Conservation (phyloP, 1,284 basidiomycete genomes). For the Tranzscheliella williamsii region DNA sequence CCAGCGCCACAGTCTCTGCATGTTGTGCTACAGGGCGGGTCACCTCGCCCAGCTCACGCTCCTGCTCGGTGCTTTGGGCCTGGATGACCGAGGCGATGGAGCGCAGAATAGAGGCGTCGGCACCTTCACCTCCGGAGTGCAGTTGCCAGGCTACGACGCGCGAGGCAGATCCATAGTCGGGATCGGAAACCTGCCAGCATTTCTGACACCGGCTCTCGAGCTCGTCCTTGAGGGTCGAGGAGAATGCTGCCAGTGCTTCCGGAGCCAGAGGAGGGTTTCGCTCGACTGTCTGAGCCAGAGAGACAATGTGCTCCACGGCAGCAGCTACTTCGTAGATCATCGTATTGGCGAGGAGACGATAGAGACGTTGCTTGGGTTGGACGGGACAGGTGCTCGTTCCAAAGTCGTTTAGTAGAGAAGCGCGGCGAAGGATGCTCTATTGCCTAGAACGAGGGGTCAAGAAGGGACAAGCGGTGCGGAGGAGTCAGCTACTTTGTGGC, state of each 20-base stretch:
- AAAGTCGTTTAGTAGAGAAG: too few relatives aligned
- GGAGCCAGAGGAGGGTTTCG: slow-evolving; percentile 4
- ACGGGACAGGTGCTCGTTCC: too few relatives aligned
- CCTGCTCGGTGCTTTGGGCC: slow-evolving; percentile 13
- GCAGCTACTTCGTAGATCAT: slow-evolving; percentile 46
- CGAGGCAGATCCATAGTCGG: slow-evolving; percentile 35
- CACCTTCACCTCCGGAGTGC: slow-evolving; percentile 40
- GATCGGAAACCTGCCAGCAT: slow-evolving; percentile 21
- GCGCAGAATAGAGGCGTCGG: slow-evolving; percentile 24
- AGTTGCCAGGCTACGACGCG: slow-evolving; percentile 43
- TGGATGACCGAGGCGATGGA: slow-evolving; percentile 25
- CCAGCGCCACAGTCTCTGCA: slow-evolving; percentile 4
- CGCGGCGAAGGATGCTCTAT: too few relatives aligned
- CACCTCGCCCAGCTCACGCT: too few relatives aligned
- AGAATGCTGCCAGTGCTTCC: slow-evolving; percentile 18
- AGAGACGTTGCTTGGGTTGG: too few relatives aligned
- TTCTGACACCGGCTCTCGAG: slow-evolving; percentile 28
- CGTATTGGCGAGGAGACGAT: too few relatives aligned
- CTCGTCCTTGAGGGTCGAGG: slow-evolving; percentile 32
- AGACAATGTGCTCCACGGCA: slow-evolving; percentile 29
- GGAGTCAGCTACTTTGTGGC: too few relatives aligned
- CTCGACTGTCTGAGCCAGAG: slow-evolving; percentile 11
- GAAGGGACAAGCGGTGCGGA: too few relatives aligned
- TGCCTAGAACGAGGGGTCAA: too few relatives aligned
- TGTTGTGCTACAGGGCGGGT: slow-evolving; percentile 2